Percentiles rank a stretch among this genome's conserved stretches.
Evolutionary conservation across 2,329 filamentous ascomycete genomes (phyloP).

Genomic region (Fusarium ramigenum): DNA sequence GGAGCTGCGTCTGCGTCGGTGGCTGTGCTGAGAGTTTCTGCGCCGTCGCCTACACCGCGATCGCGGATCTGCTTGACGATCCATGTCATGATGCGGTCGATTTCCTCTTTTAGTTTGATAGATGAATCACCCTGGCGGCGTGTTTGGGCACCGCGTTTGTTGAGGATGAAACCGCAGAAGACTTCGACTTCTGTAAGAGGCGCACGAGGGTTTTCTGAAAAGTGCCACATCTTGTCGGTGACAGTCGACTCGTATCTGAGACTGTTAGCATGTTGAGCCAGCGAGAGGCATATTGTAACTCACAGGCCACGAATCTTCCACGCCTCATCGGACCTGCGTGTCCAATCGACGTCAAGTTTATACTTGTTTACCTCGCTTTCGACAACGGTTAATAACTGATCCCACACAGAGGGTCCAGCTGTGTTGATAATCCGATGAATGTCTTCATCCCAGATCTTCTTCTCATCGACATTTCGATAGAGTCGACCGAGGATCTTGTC

Average conservation of each 20-base stretch:
- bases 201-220: slow-evolving; percentile 56
- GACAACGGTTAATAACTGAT: slow-evolving; percentile 48
- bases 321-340: slow-evolving; percentile 49
- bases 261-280: slow-evolving; percentile 21
- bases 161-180: slow-evolving; percentile 65
- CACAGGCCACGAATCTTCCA: slow-evolving; percentile 58
- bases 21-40: slow-evolving; percentile 16
- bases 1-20: background rate
- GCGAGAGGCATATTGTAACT: slow-evolving; percentile 48
- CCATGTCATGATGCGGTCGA: slow-evolving; percentile 57
- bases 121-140: slow-evolving; percentile 62
- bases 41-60: slow-evolving; percentile 17
- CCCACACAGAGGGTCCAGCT: slow-evolving; percentile 54
- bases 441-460: slow-evolving; percentile 67
- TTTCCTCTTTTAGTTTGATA: slow-evolving; percentile 61
- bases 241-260: slow-evolving; percentile 59
- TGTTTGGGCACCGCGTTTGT: slow-evolving; percentile 59
- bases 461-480: slow-evolving; percentile 78
- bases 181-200: slow-evolving; percentile 62
- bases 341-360: slow-evolving; percentile 47
- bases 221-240: slow-evolving; percentile 51
- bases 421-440: slow-evolving; percentile 48
- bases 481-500: slow-evolving; percentile 74
- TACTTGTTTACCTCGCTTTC: slow-evolving; percentile 28
- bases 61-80: slow-evolving; percentile 48